Evolutionary conservation across 2,329 filamentous ascomycete species (phyloP).

Genomic region (Grosmannia serpens): DNA sequence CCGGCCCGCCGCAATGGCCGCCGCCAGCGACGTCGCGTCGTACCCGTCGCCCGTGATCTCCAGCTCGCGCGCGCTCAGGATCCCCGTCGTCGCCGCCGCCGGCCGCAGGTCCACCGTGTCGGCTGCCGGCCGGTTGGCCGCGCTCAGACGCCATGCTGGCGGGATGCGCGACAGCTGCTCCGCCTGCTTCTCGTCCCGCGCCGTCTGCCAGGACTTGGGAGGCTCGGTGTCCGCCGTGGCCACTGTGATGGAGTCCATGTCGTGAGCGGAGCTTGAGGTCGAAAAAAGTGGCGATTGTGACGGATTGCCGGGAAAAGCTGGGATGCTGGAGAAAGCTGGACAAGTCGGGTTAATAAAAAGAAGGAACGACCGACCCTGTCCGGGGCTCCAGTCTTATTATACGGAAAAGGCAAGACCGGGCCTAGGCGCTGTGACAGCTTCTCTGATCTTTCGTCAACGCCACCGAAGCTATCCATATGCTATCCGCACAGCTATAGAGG

Average conservation of each 20-base stretch:
- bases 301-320: too few species aligned
- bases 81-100: slow-evolving; percentile 4
- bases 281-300: too few species aligned
- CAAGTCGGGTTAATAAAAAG: too few species aligned
- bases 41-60: slow-evolving; percentile 7
- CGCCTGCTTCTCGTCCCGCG: slow-evolving; percentile 5
- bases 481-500: background rate
- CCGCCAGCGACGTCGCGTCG: slow-evolving; percentile 7
- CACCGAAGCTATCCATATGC: background rate
- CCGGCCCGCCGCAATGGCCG: slow-evolving; percentile 2
- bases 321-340: too few species aligned
- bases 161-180: slow-evolving; percentile 12
- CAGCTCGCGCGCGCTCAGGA: slow-evolving; percentile 8
- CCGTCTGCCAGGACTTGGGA: slow-evolving; percentile 3
- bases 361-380: too few species aligned
- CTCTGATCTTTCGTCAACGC: background rate
- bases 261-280: too few species aligned
- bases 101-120: slow-evolving; percentile 7
- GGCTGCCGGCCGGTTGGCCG: slow-evolving; percentile 3
- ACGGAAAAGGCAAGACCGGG: too few species aligned
- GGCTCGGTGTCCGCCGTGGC: background rate
- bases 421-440: too few species aligned
- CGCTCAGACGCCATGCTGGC: slow-evolving; percentile 5
- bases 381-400: too few species aligned
- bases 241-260: background rate